Base-by-base conservation (phyloP, 306 rosid species). In the Cucurbita argyrosperma region DNA sequence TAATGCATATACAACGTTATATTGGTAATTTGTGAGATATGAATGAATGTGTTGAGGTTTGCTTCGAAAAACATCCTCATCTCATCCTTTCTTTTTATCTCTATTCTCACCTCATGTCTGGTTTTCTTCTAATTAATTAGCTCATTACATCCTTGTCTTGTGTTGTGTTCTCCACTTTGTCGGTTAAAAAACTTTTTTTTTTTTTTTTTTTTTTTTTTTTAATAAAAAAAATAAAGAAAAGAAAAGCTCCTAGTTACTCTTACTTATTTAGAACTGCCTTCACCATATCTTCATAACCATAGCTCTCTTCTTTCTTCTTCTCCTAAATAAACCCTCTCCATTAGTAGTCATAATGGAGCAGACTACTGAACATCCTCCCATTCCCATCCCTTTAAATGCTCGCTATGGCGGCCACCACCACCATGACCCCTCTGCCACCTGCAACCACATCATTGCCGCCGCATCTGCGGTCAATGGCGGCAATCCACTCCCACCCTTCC, bases 381-480 rank as follows among this genome's bases (percentile, higher is more conserved):
- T 86, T 72, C 92, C 89, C 16, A 50, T 84, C 77, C 92, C 89
- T 75, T 72, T 84, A 80, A 87, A 76, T 76, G 80, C 60, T 40
- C 55, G 76, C 4, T 77, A 74, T 21, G 85, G 79, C 7, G 84
- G 80, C 11, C 86, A 79, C 58, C 81, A 77, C 43, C 83, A 74
- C 12, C 78, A 83, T 59, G 82, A 83, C 39, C 64, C 74, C 40
- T 71, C 79, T 15, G 21, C 72, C 21, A 72, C 71, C 7, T 78
- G 82, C 37, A 78, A 77, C 75, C 76, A 80, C 49, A 65, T 83
- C 60, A 77, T 87, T 19, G 42, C 82, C 8, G 73, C 87, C n/a
- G 37, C 88, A 4, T 42, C 72, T 8, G 71, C 66, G 4, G 5
- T 23, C 39, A 69, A 69, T 9, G 56, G 40, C 4, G 3, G 39